Evolutionary conservation across 768 basidiomycete species (phyloP).

Genomic region (Xerocomus spinulosus): DNA sequence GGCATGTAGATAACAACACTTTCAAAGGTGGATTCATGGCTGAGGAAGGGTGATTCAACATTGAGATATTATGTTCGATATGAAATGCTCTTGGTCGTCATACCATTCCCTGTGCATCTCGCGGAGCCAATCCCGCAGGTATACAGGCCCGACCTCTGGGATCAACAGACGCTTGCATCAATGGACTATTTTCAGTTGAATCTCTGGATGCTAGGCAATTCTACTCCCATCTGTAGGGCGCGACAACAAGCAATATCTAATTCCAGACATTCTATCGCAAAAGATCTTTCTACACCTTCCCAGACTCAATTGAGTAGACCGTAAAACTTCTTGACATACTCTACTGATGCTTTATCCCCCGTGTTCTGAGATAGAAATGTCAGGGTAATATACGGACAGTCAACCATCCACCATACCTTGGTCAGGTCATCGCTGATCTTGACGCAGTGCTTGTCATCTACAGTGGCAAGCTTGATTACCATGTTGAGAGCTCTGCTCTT

Average conservation of each 20-base stretch:
- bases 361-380: conserved; percentile 51
- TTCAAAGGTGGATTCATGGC: no score
- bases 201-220: not conserved
- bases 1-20: no score
- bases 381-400: not conserved
- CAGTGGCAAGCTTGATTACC: conserved; percentile 84
- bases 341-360: conserved; percentile 56
- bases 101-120: no score
- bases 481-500: conserved; percentile 87
- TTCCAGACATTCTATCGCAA: not conserved
- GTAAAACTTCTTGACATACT: conserved; percentile 45
- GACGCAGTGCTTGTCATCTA: conserved; percentile 72
- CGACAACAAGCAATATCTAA: not conserved
- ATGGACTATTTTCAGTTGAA: not conserved
- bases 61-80: no score
- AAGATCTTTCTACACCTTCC: not conserved
- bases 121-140: no score
- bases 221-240: not conserved
- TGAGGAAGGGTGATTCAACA: no score
- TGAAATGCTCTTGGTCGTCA: no score
- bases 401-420: conserved; percentile 46
- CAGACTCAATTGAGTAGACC: conserved; percentile 2
- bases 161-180: not conserved
- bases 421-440: conserved; percentile 91
- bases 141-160: not conserved